These are phyloP conservation scores for Gentiana macrophylla DNA, from an alignment of 257 asterid genomes.

Conservation along the genomic window DNA sequence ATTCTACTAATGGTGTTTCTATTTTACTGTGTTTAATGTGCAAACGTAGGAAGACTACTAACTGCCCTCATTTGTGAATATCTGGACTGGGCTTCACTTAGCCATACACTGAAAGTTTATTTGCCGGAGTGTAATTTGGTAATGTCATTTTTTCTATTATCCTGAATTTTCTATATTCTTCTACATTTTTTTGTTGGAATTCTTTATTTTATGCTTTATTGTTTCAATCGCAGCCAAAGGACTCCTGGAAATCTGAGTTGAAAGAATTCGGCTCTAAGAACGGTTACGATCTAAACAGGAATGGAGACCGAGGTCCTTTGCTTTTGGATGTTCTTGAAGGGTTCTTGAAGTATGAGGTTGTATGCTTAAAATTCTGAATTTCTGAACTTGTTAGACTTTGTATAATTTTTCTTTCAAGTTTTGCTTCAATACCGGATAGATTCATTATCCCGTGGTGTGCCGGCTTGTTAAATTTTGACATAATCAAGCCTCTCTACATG, in stretches of 20 bases:
- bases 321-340: constrained; percentile 98
- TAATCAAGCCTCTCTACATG: too few relatives aligned
- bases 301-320: constrained; percentile 87
- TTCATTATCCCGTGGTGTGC: too few relatives aligned
- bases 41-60: constrained; percentile 67
- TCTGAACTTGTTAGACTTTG: neutral
- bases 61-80: constrained; percentile 81
- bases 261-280: constrained; percentile 87
- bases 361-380: constrained; percentile 1
- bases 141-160: constrained; percentile 9
- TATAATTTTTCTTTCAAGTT: too few relatives aligned
- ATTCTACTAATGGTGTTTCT: neutral
- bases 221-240: constrained; percentile 56
- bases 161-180: neutral
- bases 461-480: too few relatives aligned
- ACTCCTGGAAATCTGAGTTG: constrained; percentile 85
- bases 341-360: constrained; percentile 96
- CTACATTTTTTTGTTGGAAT: constrained; percentile 1
- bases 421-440: too few relatives aligned
- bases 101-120: constrained; percentile 78
- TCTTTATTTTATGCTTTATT: constrained; percentile 2
- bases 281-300: constrained; percentile 87
- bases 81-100: constrained; percentile 90
- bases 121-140: constrained; percentile 88
- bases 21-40: neutral